These are phyloP conservation scores for Pythium aquatile DNA, from an alignment of 352 stramenopile species.

Conservation along the genomic window DNA sequence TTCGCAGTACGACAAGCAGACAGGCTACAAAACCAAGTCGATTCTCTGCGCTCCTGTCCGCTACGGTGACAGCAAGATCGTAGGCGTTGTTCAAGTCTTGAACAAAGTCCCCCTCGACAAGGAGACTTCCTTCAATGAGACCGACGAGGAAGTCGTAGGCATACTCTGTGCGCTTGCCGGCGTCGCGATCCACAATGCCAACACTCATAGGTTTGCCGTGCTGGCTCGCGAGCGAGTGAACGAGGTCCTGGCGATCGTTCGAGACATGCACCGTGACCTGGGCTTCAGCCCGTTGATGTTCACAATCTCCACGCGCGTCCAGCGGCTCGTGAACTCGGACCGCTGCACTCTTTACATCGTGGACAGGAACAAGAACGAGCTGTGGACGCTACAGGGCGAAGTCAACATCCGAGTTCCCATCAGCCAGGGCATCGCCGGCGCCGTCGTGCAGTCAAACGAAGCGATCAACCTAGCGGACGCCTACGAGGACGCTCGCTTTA, in stretches of 20 bases:
- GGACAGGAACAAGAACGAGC: slow-evolving; percentile 85
- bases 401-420: slow-evolving; percentile 87
- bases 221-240: slow-evolving; percentile 62
- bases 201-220: slow-evolving; percentile 60
- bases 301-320: slow-evolving; percentile 88
- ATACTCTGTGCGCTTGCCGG: slow-evolving; percentile 86
- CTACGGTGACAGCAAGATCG: slow-evolving; percentile 72
- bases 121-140: slow-evolving; percentile 66
- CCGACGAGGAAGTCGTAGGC: slow-evolving; percentile 86
- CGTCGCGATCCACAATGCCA: slow-evolving; percentile 84
- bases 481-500: slow-evolving; percentile 87
- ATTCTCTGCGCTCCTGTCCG: slow-evolving; percentile 91
- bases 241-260: slow-evolving; percentile 87
- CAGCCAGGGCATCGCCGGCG: slow-evolving; percentile 83
- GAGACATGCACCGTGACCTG: slow-evolving; percentile 88
- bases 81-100: slow-evolving; percentile 89
- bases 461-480: slow-evolving; percentile 84
- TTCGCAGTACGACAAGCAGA: slow-evolving; percentile 88
- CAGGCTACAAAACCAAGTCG: slow-evolving; percentile 89
- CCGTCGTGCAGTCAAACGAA: slow-evolving; percentile 66
- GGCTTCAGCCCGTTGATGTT: slow-evolving; percentile 91
- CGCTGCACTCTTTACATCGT: slow-evolving; percentile 92
- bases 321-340: slow-evolving; percentile 87
- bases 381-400: slow-evolving; percentile 90
- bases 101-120: slow-evolving; percentile 79